Evolutionary conservation across 352 stramenopile genomes (phyloP).

Genomic region (Globisporangium cederbergense): DNA sequence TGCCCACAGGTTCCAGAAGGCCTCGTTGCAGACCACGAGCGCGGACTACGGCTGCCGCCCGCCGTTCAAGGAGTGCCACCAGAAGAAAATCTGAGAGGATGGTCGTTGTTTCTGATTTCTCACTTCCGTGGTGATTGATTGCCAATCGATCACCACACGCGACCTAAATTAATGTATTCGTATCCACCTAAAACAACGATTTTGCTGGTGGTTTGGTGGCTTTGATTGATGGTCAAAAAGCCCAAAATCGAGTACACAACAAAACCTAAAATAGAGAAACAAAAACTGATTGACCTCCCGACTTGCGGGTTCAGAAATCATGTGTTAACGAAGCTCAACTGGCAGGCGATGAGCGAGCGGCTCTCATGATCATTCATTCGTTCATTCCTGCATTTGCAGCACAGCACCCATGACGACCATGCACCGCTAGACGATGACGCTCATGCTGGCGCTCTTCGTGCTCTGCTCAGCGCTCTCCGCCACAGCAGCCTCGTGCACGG

Average conservation of each 20-base stretch:
- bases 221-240: background rate
- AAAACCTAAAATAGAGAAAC: background rate
- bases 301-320: background rate
- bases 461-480: background rate
- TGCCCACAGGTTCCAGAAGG: constrained; percentile 46
- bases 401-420: background rate
- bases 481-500: background rate
- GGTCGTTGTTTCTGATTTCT: background rate
- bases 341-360: background rate
- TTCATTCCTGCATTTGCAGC: constrained; percentile 2
- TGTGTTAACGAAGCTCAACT: background rate
- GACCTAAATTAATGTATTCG: background rate
- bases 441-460: background rate
- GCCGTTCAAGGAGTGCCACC: constrained; percentile 74
- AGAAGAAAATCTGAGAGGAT: constrained; percentile 40
- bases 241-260: background rate
- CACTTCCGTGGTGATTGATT: background rate
- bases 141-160: background rate
- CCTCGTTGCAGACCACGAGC: constrained; percentile 51
- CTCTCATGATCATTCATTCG: background rate
- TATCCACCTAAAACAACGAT: background rate
- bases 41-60: constrained; percentile 64
- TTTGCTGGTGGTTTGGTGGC: rapidly evolving
- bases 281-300: background rate
- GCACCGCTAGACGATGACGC: background rate